A percentile compares a stretch with the other conserved stretches of the same genome.
Conservation (phyloP, 805 yeast genomes). For the Ogataea pini region DNA sequence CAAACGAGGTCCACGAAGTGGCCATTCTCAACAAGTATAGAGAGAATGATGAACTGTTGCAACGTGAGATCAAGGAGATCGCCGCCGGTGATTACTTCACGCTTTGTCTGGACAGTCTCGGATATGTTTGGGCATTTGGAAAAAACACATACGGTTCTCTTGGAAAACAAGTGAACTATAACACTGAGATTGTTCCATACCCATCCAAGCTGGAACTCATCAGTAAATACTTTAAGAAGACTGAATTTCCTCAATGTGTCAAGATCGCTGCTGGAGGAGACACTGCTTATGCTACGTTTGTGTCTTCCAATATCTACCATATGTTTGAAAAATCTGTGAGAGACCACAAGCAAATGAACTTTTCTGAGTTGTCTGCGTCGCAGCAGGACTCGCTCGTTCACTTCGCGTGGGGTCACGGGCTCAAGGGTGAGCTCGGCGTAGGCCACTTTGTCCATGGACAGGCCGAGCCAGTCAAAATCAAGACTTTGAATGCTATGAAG, state of each 20-base stretch:
- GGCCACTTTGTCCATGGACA: conserved; percentile 76
- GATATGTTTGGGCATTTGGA: conserved; percentile 84
- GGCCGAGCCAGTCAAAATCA: conserved; percentile 61
- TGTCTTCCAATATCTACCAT: conserved; percentile 37
- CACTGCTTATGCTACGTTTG: conserved; percentile 54
- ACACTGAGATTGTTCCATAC: conserved; percentile 65
- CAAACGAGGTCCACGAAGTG: conserved; percentile 54
- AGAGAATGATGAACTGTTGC: conserved; percentile 27
- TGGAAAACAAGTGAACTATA: conserved; percentile 65
- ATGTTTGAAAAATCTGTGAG: conserved; percentile 35
- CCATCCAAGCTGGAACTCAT: conserved; percentile 58
- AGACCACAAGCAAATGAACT: conserved; percentile 14
- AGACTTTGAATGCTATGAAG: conserved; percentile 44
- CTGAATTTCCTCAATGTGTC: conserved; percentile 46
- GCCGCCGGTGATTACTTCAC: conserved; percentile 78
- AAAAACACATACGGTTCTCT: conserved; percentile 82
- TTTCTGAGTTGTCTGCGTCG: conserved; percentile 24
- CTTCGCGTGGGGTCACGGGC: conserved; percentile 80
- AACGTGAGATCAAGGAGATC: conserved; percentile 54
- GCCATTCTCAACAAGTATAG: conserved; percentile 53
- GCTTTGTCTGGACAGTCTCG: conserved; percentile 64
- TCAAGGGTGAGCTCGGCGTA: conserved; percentile 82
- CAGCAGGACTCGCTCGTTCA: conserved; percentile 36
- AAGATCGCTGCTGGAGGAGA: conserved; percentile 72
- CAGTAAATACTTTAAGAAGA: conserved; percentile 39